A percentile compares a stretch with the other conserved stretches of the same genome.
phyloP scores from a whole-genome alignment of 805 yeast species.

The Teunomyces stri region DNA sequence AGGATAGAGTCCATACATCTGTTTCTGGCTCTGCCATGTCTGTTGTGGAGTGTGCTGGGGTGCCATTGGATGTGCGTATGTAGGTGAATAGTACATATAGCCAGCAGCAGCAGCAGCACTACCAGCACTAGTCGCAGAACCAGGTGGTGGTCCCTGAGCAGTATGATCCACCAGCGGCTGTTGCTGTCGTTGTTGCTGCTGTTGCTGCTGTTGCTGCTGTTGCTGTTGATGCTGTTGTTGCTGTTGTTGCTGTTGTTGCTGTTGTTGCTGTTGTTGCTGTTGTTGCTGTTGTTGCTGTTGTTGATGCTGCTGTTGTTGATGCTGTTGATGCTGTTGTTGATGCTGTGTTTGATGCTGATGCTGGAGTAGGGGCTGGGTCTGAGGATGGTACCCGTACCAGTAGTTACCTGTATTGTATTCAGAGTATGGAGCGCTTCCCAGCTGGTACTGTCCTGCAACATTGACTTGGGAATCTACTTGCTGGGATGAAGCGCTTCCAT shows the following conservation, averaged over 20 bases:
- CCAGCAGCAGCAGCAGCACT: neutral
- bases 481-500: neutral
- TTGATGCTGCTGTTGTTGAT: neutral
- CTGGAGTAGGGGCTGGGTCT: neutral
- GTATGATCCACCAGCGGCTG: neutral
- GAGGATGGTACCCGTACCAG: constrained; percentile 15
- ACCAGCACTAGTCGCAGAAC: neutral
- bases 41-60: neutral
- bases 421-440: constrained; percentile 2
- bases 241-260: constrained; percentile 1
- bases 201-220: neutral
- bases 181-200: constrained; percentile 1
- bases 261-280: neutral
- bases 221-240: constrained; percentile 5
- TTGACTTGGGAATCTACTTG: neutral
- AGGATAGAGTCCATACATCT: constrained; percentile 1
- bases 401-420: constrained; percentile 13
- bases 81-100: constrained; percentile 1
- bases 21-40: neutral
- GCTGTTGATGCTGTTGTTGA: neutral
- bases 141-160: neutral
- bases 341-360: constrained; percentile 2
- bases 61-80: neutral
- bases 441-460: constrained; percentile 4
- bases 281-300: constrained; percentile 1